Percentiles rank a stretch among this genome's conserved stretches.
phyloP scores from a whole-genome alignment of 768 basidiomycete species.

The Phanerodontia chrysosporium region DNA sequence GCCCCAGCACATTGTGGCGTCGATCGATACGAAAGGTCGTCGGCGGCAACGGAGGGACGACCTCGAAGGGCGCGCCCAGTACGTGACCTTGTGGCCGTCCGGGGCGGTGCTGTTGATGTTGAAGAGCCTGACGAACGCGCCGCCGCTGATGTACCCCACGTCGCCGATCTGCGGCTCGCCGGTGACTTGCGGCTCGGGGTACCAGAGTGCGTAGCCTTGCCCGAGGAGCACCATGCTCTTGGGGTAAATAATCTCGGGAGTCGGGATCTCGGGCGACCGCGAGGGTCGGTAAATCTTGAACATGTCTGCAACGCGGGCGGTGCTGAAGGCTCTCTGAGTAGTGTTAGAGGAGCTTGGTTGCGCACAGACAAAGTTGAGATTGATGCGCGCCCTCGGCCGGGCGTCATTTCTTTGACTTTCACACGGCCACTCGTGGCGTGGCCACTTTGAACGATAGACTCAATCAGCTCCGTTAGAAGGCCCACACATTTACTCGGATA shows the following conservation, averaged over 20 bases:
- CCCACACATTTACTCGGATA: too few species aligned
- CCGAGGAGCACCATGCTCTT: not conserved
- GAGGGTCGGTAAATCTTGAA: too few species aligned
- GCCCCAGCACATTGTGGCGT: not conserved
- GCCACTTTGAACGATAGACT: too few species aligned
- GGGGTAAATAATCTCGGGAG: not conserved
- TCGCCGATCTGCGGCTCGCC: constrained; percentile 1
- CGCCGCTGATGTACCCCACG: constrained; percentile 1
- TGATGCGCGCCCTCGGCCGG: too few species aligned
- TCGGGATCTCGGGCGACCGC: too few species aligned
- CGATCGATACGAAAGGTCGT: not conserved
- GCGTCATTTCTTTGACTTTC: too few species aligned
- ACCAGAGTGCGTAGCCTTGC: constrained; percentile 1
- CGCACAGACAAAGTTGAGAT: too few species aligned
- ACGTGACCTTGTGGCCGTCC: not conserved
- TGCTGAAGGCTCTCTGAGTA: too few species aligned
- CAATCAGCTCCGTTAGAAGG: too few species aligned
- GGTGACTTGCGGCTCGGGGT: not conserved
- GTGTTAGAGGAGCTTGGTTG: too few species aligned
- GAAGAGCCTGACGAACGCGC: constrained; percentile 6
- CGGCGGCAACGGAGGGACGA: not conserved
- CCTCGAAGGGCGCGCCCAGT: not conserved
- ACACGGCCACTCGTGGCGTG: too few species aligned
- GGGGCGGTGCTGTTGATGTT: not conserved
- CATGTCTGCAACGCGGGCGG: too few species aligned